Evolutionary conservation across 805 yeast species (phyloP), one percentile per base, ranked within the genome.

Genomic region (Pichia heedii): DNA sequence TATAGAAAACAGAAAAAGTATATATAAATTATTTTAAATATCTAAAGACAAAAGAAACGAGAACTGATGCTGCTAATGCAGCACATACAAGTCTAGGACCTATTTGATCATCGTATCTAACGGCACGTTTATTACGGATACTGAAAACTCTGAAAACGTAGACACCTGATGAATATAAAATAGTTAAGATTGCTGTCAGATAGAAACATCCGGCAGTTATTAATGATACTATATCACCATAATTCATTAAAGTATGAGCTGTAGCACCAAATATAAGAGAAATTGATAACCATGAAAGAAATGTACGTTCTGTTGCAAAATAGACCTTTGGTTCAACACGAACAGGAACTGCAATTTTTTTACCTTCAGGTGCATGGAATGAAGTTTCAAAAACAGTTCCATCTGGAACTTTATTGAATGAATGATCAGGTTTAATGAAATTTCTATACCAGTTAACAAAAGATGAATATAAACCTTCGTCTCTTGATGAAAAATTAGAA

Each of bases 291-390:
- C 98, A 93, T 34, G 94, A 77, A 49, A 93, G 70, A 58, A 81
- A 90, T 0, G 98, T 93, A 67, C 98, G 79, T 64, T 93, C 98
- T 21, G 95, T 87, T 7, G 98, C 98, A 65, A 93, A 93, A 62
- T 93, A 93, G n/a, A 93, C 98, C 67, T 93, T 93, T 46, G 98
- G 98, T 65, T 93, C 98, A 32, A 93, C 89, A 56, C 98, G 77
- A 33, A 93, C 94, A 3, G 97, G 98, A 9, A 93, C 93, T 56
- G 88, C 78, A 46, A 93, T 85, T 37, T 75, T 73, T 63, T 88
- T 89, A 2, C 97, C 98, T 35, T 84, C 79, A 20, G 98, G 97
- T 11, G 93, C 84, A 47, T 63, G 66, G 50, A 81, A 71, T 43
- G 67, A 63, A 3, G 76, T 58, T 48, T 76, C 80, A 56, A 78